A percentile compares a stretch with the other conserved stretches of the same genome.
Conservation (phyloP, 1,284 basidiomycete genomes). For the Puccinia coronata region DNA sequence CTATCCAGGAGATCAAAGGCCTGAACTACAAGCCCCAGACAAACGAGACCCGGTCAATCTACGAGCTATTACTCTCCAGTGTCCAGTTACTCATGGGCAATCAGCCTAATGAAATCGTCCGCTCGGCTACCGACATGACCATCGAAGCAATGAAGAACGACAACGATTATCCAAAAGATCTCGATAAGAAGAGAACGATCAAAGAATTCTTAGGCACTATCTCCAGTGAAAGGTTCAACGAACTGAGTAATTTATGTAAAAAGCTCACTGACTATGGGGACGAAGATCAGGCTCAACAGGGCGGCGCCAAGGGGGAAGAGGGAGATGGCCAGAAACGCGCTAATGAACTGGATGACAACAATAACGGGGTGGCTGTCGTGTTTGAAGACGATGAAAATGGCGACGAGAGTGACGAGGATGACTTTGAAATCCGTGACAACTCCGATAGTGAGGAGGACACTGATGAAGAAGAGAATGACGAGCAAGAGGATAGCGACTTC, state of each 20-base stretch:
- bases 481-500: constrained; percentile 68
- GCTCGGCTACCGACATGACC: constrained; percentile 89
- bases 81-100: constrained; percentile 83
- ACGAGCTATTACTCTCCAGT: constrained; percentile 83
- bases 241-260: constrained; percentile 83
- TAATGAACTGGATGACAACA: constrained; percentile 72
- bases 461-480: constrained; percentile 67
- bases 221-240: constrained; percentile 75
- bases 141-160: constrained; percentile 90
- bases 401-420: constrained; percentile 79
- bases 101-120: constrained; percentile 91
- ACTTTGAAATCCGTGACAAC: constrained; percentile 77
- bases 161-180: constrained; percentile 73
- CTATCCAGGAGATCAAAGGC: constrained; percentile 77
- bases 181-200: constrained; percentile 95
- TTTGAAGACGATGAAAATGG: constrained; percentile 78
- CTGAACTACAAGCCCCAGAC: constrained; percentile 89
- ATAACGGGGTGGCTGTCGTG: constrained; percentile 77
- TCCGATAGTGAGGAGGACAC: constrained; percentile 78
- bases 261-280: constrained; percentile 95
- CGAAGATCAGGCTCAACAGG: constrained; percentile 73
- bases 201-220: constrained; percentile 75
- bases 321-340: constrained; percentile 64
- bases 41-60: constrained; percentile 88
- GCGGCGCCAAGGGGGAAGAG: constrained; percentile 77